Percentiles rank a stretch among this genome's conserved stretches.
Conservation (phyloP, 164 flowering plant species). For the Liriodendron chinense region DNA sequence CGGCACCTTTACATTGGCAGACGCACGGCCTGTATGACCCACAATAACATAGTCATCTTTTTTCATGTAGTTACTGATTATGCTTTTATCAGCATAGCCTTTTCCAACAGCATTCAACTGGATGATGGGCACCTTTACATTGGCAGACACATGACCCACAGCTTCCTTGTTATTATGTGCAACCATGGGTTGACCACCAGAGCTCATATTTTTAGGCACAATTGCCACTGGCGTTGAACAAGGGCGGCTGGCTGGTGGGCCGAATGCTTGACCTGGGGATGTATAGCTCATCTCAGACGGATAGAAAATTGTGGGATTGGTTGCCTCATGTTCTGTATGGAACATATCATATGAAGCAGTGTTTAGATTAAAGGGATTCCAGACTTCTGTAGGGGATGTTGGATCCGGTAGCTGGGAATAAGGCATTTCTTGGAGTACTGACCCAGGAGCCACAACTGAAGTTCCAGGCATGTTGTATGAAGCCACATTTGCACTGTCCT, state of each 20-base stretch:
- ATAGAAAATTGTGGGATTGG: constrained; percentile 1
- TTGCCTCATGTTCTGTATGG: constrained; percentile 6
- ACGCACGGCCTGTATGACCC: constrained; percentile 2
- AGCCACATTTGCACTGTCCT: constrained; percentile 3
- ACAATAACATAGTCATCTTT: constrained; percentile 12
- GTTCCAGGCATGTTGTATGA: constrained; percentile 9
- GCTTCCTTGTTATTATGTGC: constrained; percentile 2
- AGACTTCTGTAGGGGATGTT: neutral
- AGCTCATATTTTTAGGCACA: constrained; percentile 13
- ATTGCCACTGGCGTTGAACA: constrained; percentile 1
- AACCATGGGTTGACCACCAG: constrained; percentile 10
- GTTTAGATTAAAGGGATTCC: constrained; percentile 15
- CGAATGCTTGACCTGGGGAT: constrained; percentile 3
- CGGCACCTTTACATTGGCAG: constrained; percentile 9
- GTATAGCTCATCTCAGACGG: neutral
- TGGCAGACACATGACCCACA: constrained; percentile 5
- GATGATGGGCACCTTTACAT: constrained; percentile 5
- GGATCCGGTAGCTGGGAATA: constrained; percentile 11
- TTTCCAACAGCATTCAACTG: constrained; percentile 8
- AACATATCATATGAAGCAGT: constrained; percentile 6
- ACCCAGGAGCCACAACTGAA: constrained; percentile 2
- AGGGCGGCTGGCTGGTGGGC: constrained; percentile 16
- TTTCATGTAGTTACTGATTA: constrained; percentile 2
- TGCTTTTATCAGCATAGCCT: constrained; percentile 21
- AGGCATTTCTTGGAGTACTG: constrained; percentile 6